Base-by-base conservation (phyloP, 139 green algal genomes). In the Nannochloris sp. region DNA sequence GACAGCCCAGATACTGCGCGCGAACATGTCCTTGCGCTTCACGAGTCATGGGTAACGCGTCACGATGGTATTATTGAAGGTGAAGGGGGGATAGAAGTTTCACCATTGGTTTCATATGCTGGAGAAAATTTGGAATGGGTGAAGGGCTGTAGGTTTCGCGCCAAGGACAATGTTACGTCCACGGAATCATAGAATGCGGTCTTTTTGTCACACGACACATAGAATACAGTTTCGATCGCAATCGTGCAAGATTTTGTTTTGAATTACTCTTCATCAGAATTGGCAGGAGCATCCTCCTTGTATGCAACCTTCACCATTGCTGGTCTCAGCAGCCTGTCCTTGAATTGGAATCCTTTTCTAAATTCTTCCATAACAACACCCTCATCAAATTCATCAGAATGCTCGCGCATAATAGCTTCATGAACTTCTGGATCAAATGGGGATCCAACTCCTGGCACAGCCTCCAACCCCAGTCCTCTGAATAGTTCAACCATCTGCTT, bases 241-340 rank as follows among this genome's bases (percentile, higher is more conserved):
- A 23, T 57, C 49, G 11, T 21, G 18, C 48, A 19, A 37, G 50
- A 58, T 29, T 29, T 34, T 58, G 21, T 23, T 18, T 34, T 23
- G 23, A 21, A 27, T 37, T 24, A 48, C 23, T 60, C 61, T 4
- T 27, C 34, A 43, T 23, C 40, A 0, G 34, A 34, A 31, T 58
- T 14, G 25, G 29, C 16, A 19, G 68, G 31, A 19, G 60, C 24
- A 40, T 27, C 50, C 19, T 70, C 71, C 8, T 9, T 23, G 37
- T 46, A 79, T 16, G 61, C 56, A 44, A 97, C 93, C 83, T 96
- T 95, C 48, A 99, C 93, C 93, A 98, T 99, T 57, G 93, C 87
- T 8, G 93, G 74, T 19, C 93, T 74, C 53, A 99, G 56, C 67
- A 99, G 85, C 69, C 77, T 81, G 10, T 90, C 87, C 0, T 81